Base-by-base conservation (phyloP, 2,329 filamentous ascomycete species). In the Colletotrichum sp. region DNA sequence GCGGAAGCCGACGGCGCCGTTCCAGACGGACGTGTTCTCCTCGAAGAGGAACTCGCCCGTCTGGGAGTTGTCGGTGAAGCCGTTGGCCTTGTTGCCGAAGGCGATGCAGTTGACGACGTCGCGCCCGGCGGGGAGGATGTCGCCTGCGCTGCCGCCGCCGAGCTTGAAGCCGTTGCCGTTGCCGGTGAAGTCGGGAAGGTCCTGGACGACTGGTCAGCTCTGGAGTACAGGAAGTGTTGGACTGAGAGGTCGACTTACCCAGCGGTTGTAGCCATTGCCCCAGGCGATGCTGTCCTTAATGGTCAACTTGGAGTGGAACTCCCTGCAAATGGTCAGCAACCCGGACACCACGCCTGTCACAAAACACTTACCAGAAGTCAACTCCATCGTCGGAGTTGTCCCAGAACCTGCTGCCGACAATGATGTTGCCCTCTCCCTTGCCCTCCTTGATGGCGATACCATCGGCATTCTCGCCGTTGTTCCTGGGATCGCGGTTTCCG, bases 91-190 rank as follows among this genome's bases (percentile, higher is more conserved):
- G 76, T 88, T 88, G 62, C 80, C 77, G 76, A 87, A 88, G 7
- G 87, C 83, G n/a, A 87, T 86, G 77, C 80, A 85, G 81, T 88
- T 88, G 52, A 81, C 81, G 65, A 88, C 78, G 43, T 86, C 81
- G 75, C 87, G 87, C 78, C 85, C 82, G 0, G 85, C 86, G 0
- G 85, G 80, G 7, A 80, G 82, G 48, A 83, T 82, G 65, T 82
- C 81, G 12, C 79, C 83, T 4, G 81, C 81, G 65, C 84, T 81
- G 63, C 80, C 81, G 48, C 84, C 83, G 30, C 86, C 85, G 10
- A 89, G 84, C 80, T 88, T 87, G 84, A 88, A 87, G n/a, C 87
- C 85, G 77, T 89, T 88, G 43, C 87, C 87, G 52, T 88, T 86
- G 24, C 81, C 73, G 7, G 74, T 78, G 78, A 88, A 88, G 38